Base-by-base conservation (phyloP, 108 stramenopile genomes). In the Discostella pseudostelligera region DNA sequence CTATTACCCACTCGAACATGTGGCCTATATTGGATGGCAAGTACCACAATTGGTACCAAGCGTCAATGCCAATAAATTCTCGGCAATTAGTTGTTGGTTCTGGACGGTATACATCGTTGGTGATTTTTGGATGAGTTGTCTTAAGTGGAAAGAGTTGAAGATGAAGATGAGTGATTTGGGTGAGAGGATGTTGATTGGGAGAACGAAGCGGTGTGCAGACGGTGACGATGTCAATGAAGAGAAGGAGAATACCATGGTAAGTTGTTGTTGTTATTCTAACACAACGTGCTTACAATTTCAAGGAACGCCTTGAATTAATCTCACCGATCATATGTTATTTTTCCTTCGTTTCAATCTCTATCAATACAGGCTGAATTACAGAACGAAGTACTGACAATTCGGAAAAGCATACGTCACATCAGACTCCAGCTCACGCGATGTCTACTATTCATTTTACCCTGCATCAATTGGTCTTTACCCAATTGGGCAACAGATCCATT, bases 1-100 rank as follows among this genome's bases (percentile, higher is more conserved):
- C 4, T 92, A 89, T 44, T 86, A 89, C 78, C 91, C 91, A 16
- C 40, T 85, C 32, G 91, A 92, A 62, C 83, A 87, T 59, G 58
- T 86, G 3, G 86, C 91, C 1, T 92, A 81, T 67, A 46, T 83
- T 9, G 62, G 80, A 39, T 92, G 87, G 86, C 80, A 74, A 45
- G 69, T 83, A 35, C 91, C 91, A 22, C 65, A 67, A 14, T 28
- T 82, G 49, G 46, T 49, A 14, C 65, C n/a, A n/a, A n/a, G 35
- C 39, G 70, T 59, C 28, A 74, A 62, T 66, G 87, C 85, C 4
- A 80, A 83, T 22, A 61, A 60, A 45, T 58, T 72, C 1, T 83
- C 82, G 19, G 86, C 86, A 32, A 74, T 80, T 46, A 85, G 84
- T 32, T 89, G 87, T 73, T 68, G 85, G 7, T 89, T 78, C 46